Conservation (phyloP, 768 basidiomycete genomes). For the Thelephora aurantiotincta region DNA sequence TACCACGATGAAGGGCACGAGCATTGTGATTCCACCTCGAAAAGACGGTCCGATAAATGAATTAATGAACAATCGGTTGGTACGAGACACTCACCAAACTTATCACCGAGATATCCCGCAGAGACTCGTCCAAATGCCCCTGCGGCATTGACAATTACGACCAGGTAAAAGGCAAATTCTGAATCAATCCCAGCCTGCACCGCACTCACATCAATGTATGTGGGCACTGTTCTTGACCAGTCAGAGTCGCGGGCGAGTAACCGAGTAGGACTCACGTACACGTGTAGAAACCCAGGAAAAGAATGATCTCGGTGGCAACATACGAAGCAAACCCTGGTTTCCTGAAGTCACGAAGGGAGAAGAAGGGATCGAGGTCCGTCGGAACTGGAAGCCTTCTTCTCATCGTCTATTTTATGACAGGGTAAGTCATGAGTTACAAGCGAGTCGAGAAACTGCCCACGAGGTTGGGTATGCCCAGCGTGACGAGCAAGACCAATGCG, state of each 20-base stretch:
- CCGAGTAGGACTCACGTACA: slow-evolving; percentile 23
- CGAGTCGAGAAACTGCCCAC: too few relatives aligned
- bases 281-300: slow-evolving; percentile 61
- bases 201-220: slow-evolving; percentile 51
- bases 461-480: too few relatives aligned
- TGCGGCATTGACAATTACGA: slow-evolving; percentile 54
- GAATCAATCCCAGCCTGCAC: slow-evolving; percentile 27
- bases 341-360: slow-evolving; percentile 44
- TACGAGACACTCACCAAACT: too few relatives aligned
- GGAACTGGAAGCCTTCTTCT: too few relatives aligned
- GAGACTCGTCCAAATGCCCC: slow-evolving; percentile 51
- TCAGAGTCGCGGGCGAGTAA: not conserved
- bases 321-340: slow-evolving; percentile 40
- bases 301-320: slow-evolving; percentile 37
- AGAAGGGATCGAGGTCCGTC: slow-evolving; percentile 41
- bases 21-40: too few relatives aligned
- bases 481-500: too few relatives aligned
- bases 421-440: too few relatives aligned
- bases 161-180: slow-evolving; percentile 45
- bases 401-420: too few relatives aligned
- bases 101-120: too few relatives aligned
- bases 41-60: too few relatives aligned
- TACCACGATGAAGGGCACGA: too few relatives aligned
- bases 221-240: slow-evolving; percentile 33
- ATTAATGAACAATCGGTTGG: too few relatives aligned